Evolutionary conservation across 306 rosid genomes (phyloP), one percentile per base, ranked within the genome.

Genomic region (Rubus parviflorus): DNA sequence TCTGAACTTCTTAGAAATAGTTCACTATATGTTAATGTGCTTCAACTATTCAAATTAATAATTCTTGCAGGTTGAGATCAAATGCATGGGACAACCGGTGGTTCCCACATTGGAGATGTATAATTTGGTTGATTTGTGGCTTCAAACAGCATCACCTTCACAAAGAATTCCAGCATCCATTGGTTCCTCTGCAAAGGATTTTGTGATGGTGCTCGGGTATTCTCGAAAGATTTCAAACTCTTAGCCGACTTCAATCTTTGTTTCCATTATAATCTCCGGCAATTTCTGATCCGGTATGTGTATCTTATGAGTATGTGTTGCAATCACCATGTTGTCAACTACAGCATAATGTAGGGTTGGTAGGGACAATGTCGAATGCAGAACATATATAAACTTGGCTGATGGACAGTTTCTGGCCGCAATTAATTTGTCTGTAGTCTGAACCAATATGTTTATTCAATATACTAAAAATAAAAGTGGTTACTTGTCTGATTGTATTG

Each of bases 181-280:
- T 11, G 99, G 99, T 4, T 91, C 99, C 40, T 89, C 98, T 1
- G 99, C 97, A 1, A 91, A 96, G 84, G 98, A 96, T 74, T 96
- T 89, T 70, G 86, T 96, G 4, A 91, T 96, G 98, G 96, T 92
- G 68, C 86, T 96, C 2, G 85, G 86, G 38, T 96, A 96, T 85
- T 86, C 89, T 80, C 92, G 90, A 65, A 96, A 88, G 86, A 72
- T 75, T 74, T 68, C 84, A 40, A 75, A 78, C 72, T 78, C 90
- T 82, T 91, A 86, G 89, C 38, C 71, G 7, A 17, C 35, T 30
- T 30, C 2, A 0, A 46, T 74, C 47, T 30, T 46, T 60, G 37
- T 35, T 22, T 46, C 57, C n/a, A 14, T 23, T 37, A 19, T 6
- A 45, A 61, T 46, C 5, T 14, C 57, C 14, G 3, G 37, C 45